Conservation (phyloP, 768 basidiomycete species). For the Lentinula raphanica region DNA sequence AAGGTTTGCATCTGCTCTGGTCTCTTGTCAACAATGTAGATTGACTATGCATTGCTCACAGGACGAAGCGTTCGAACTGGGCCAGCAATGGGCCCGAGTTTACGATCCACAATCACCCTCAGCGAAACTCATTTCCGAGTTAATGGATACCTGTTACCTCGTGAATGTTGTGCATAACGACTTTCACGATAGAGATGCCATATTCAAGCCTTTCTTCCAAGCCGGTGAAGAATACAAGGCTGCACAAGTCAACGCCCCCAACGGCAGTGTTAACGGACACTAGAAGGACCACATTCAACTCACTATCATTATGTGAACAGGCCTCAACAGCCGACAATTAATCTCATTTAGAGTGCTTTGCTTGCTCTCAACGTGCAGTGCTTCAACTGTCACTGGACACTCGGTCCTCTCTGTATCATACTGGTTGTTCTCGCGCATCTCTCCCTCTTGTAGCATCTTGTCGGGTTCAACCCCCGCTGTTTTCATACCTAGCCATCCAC, state of each 20-base stretch:
- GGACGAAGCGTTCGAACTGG: slow-evolving; percentile 95
- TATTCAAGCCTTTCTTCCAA: slow-evolving; percentile 83
- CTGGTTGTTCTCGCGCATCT: slow-evolving; percentile 14
- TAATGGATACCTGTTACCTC: slow-evolving; percentile 80
- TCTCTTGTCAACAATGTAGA: not conserved
- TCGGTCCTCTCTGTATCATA: slow-evolving; percentile 4
- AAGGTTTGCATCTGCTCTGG: slow-evolving; percentile 48
- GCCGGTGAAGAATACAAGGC: slow-evolving; percentile 60
- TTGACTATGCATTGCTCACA: slow-evolving; percentile 23
- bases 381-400: slow-evolving; percentile 1
- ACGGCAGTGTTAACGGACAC: slow-evolving; percentile 27
- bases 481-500: slow-evolving; percentile 21
- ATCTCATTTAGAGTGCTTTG: slow-evolving; percentile 9
- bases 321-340: not conserved
- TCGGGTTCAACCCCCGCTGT: slow-evolving; percentile 89
- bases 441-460: slow-evolving; percentile 28
- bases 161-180: slow-evolving; percentile 97
- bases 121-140: slow-evolving; percentile 64
- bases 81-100: slow-evolving; percentile 83
- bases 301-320: not conserved
- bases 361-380: not conserved
- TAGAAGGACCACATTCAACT: slow-evolving; percentile 12
- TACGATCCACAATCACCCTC: slow-evolving; percentile 77
- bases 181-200: slow-evolving; percentile 78
- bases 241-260: slow-evolving; percentile 31